Base-by-base conservation (phyloP, 2,329 filamentous ascomycete genomes). In the Periconia macrospinosa region DNA sequence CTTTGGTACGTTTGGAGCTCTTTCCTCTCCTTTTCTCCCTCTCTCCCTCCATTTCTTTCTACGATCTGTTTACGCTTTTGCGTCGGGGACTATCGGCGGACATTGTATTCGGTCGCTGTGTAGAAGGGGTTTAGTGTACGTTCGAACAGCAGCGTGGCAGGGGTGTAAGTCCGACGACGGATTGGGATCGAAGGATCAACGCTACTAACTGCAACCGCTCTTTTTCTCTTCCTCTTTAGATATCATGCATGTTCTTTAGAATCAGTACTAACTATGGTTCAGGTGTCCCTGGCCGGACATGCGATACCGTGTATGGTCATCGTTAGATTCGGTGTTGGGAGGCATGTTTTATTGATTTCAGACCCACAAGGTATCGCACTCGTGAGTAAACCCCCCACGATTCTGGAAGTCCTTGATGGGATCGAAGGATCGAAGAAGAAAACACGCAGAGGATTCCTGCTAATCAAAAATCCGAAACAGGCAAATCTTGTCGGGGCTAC, bases 241-340 rank as follows among this genome's bases (percentile, higher is more conserved):
- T 5, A 27, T 27, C 23, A 27, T 27, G 23, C 23, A 27, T 8
- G 23, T 8, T 27, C 23, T 27, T 27, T 27, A 27, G 23, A 8
- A 8, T 5, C 23, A 27, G 3, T 27, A 8, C 33, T 37, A 37
- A 14, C 15, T 37, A n/a, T 13, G 11, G 33, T 37, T 37, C 11
- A 37, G 33, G 33, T 37, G 11, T 6, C 33, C 11, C 33, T 37
- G 11, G 33, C 43, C 10, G 50, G 50, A 9, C 52, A 58, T 49
- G 48, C 47, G 5, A 15, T 35, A 9, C 55, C 49, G 46, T 45
- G 55, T 2, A 35, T 55, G n/a, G 27, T 44, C 10, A 41, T 45
- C 5, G 30, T 50, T 6, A 18, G 18, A 18, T 46, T 46, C 40
- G 55, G 55, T 11, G 45, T 60, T 37, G 57, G 55, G 2, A 45